These are phyloP conservation scores for Pezicula radicicola DNA, from an alignment of 2,329 filamentous ascomycete species.

Conservation along the genomic window DNA sequence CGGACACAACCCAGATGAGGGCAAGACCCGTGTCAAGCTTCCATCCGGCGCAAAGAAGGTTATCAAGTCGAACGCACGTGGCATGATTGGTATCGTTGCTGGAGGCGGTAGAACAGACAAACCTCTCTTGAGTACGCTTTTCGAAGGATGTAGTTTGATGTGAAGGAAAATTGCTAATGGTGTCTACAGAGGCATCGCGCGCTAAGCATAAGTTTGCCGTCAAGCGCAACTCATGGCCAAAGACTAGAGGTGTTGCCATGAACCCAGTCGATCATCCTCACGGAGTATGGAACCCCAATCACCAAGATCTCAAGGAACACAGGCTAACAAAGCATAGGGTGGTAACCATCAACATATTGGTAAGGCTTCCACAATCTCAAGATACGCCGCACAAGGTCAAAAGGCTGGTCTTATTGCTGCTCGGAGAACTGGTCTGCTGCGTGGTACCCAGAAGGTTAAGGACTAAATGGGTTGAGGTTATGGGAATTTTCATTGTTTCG, in stretches of 20 bases:
- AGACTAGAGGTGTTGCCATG: conserved; percentile 99
- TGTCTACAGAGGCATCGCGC: conserved; percentile 82
- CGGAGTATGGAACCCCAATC: conserved; percentile 51
- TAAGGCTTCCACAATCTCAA: conserved; percentile 99
- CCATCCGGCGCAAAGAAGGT: conserved; percentile 99
- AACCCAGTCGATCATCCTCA: conserved; percentile 99
- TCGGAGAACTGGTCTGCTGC: conserved; percentile 98
- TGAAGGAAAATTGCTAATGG: conserved; percentile 35
- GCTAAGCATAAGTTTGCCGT: conserved; percentile 99
- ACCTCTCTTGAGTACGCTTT: conserved; percentile 81
- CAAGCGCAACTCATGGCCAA: conserved; percentile 99
- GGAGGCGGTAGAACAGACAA: conserved; percentile 99
- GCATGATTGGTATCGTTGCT: conserved; percentile 99
- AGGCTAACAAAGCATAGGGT: conserved; percentile 46
- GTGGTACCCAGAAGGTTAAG: conserved; percentile 99
- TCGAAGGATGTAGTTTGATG: conserved; percentile 12
- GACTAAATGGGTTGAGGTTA: conserved; percentile 55
- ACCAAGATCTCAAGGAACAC: conserved; percentile 3
- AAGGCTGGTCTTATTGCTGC: conserved; percentile 99
- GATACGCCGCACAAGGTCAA: conserved; percentile 97
- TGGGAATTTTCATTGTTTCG: conserved; percentile 28
- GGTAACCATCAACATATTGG: conserved; percentile 98
- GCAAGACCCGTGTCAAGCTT: conserved; percentile 99
- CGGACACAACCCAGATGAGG: conserved; percentile 97
- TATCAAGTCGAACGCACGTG: conserved; percentile 84